Evolutionary conservation across 2,329 filamentous ascomycete species (phyloP).

Genomic region (Paramyrothecium roridum): DNA sequence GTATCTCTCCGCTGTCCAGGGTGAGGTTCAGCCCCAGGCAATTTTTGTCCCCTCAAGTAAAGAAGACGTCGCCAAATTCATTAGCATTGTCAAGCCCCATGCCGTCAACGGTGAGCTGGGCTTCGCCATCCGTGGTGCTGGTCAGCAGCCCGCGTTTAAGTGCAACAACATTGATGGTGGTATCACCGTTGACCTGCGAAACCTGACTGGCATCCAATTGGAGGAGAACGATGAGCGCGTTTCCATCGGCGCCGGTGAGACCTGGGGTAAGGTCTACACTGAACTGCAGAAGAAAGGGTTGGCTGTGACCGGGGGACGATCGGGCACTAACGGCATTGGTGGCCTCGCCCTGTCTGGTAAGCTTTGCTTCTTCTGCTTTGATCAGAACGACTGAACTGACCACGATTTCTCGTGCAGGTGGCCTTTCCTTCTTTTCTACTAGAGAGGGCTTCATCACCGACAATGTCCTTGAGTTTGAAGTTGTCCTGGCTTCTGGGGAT

Average conservation of each 20-base stretch:
- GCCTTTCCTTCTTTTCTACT: background rate
- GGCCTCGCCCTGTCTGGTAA: background rate
- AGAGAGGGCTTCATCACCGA: background rate
- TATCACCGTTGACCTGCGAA: background rate
- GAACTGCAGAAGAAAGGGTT: background rate
- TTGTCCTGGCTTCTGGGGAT: too few species aligned
- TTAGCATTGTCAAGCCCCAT: background rate
- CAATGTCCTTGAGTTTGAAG: too few species aligned
- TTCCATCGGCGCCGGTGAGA: background rate
- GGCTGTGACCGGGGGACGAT: background rate
- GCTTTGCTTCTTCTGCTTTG: too few species aligned
- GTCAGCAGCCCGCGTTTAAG: background rate
- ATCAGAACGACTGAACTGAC: too few species aligned
- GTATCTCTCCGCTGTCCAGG: background rate
- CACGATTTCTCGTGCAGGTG: too few species aligned
- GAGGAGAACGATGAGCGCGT: background rate
- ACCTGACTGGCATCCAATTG: background rate
- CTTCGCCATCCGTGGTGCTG: slow-evolving; percentile 1
- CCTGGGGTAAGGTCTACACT: background rate
- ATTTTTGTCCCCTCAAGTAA: background rate
- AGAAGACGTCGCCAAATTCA: background rate
- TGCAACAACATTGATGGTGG: background rate
- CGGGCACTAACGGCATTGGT: background rate
- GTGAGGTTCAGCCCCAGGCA: background rate
- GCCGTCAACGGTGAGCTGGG: too few species aligned